These are phyloP conservation scores for Colletotrichum musae DNA, from an alignment of 2,329 filamentous ascomycete genomes.

Conservation along the genomic window DNA sequence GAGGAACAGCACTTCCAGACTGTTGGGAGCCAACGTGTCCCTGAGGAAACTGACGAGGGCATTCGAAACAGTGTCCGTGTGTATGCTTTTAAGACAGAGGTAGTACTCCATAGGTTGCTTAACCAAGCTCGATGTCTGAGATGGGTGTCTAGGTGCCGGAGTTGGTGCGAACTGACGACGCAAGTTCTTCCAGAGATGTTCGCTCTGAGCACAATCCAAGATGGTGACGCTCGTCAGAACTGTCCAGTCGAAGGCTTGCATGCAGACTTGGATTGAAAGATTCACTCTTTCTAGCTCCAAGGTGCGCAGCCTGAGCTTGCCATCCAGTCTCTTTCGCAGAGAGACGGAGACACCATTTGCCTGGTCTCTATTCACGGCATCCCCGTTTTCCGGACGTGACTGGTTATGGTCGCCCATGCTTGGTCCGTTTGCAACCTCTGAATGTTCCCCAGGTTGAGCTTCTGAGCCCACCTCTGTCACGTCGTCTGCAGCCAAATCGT, in stretches of 20 bases:
- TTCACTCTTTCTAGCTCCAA: conserved; percentile 83
- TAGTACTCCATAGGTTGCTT: conserved; percentile 65
- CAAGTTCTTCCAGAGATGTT: conserved; percentile 81
- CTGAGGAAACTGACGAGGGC: conserved; percentile 81
- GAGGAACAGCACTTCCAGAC: conserved; percentile 83
- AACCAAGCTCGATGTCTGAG: conserved; percentile 43
- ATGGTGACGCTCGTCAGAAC: conserved; percentile 80
- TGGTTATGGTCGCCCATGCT: no score
- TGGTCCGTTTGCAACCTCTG: not conserved
- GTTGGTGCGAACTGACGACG: conserved; percentile 72
- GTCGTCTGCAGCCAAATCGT: conserved; percentile 2
- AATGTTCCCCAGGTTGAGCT: not conserved
- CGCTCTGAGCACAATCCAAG: conserved; percentile 80
- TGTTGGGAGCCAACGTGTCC: conserved; percentile 83
- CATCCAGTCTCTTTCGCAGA: conserved; percentile 61
- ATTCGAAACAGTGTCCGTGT: conserved; percentile 80
- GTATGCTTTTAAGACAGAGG: conserved; percentile 79
- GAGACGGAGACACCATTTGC: conserved; percentile 13
- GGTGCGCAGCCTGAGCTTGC: conserved; percentile 76
- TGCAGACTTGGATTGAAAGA: conserved; percentile 79
- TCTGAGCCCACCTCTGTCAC: conserved; percentile 10
- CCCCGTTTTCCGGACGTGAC: not conserved
- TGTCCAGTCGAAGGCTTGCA: conserved; percentile 82
- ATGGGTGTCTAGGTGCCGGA: conserved; percentile 41
- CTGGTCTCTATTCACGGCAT: not conserved